Percentiles rank a stretch among this genome's conserved stretches.
phyloP scores from a whole-genome alignment of 169 alveolate genomes.

The Babesia ovis region DNA sequence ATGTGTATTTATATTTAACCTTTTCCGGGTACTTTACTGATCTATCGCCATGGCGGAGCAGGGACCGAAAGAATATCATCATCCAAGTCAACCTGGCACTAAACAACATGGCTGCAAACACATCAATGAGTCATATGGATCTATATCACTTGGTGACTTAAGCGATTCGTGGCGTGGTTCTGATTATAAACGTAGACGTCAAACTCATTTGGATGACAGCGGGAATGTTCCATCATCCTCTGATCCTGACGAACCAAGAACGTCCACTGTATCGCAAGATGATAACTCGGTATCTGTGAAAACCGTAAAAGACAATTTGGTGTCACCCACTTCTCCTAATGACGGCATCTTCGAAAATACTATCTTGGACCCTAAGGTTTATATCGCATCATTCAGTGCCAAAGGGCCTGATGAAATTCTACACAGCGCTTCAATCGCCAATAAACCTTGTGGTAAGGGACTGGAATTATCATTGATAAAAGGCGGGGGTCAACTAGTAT shows the following conservation, averaged over 20 bases:
- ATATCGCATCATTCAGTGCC: not conserved
- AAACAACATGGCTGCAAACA: no score
- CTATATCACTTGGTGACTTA: not conserved
- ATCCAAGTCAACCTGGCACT: no score
- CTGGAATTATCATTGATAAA: no score
- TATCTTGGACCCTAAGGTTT: slow-evolving; percentile 5
- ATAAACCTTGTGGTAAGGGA: not conserved
- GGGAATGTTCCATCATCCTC: not conserved
- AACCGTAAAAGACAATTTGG: not conserved
- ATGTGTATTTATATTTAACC: no score
- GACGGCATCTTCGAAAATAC: slow-evolving; percentile 8
- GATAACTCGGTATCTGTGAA: not conserved
- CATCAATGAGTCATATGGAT: no score
- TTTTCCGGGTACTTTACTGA: no score
- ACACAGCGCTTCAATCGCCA: not conserved
- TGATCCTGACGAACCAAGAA: not conserved
- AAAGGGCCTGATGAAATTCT: not conserved
- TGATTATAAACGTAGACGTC: not conserved
- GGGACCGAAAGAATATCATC: no score
- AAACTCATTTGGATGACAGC: not conserved
- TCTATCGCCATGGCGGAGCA: no score
- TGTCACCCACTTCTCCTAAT: not conserved
- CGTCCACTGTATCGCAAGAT: not conserved
- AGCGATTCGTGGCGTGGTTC: not conserved
- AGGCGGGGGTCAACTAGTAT: not conserved